Conservation (phyloP, 2,329 filamentous ascomycete species). For the Hortaea sp. region DNA sequence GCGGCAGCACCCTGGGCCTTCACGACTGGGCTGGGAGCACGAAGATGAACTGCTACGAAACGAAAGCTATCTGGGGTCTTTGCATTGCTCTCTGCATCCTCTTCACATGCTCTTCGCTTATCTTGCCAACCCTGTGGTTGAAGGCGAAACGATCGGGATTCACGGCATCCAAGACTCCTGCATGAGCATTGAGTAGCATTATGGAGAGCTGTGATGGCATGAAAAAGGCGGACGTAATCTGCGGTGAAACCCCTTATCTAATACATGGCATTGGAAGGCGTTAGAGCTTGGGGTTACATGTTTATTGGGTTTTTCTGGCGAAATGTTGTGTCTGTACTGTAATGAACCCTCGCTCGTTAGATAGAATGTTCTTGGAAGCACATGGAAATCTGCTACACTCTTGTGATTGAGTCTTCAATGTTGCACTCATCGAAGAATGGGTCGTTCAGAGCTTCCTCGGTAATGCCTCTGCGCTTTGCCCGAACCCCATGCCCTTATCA, state of each 20-base stretch:
- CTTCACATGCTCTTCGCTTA: constrained; percentile 34
- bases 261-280: no score
- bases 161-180: background rate
- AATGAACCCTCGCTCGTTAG: no score
- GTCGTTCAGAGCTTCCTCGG: no score
- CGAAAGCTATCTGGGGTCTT: constrained; percentile 81
- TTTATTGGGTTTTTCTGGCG: no score
- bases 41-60: constrained; percentile 63
- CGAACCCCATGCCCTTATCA: no score
- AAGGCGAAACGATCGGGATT: constrained; percentile 36
- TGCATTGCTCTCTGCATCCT: constrained; percentile 61
- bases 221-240: background rate
- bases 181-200: background rate
- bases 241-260: background rate
- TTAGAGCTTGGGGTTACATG: no score
- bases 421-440: no score
- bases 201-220: background rate
- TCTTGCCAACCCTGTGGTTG: constrained; percentile 39
- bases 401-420: no score
- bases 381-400: no score
- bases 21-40: constrained; percentile 49
- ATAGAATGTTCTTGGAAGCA: no score
- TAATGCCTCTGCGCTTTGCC: no score
- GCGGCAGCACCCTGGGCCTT: constrained; percentile 42
- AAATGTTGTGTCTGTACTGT: no score